A percentile compares a stretch with the other conserved stretches of the same genome.
Evolutionary conservation across 2,329 filamentous ascomycete genomes (phyloP).

Genomic region (Didymella lethalis): DNA sequence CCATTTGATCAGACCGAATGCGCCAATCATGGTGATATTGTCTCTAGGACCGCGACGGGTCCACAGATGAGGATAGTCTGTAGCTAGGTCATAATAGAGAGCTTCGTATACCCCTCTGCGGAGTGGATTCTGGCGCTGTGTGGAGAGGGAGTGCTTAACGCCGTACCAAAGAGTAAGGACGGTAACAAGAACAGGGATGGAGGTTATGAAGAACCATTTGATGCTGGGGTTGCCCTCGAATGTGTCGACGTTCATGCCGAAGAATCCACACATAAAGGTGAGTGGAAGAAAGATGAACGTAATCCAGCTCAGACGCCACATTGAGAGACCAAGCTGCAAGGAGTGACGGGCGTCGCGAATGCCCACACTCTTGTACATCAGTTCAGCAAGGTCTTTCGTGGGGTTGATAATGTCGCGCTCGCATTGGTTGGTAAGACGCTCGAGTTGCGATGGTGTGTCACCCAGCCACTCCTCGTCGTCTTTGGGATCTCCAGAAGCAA

Average conservation of each 20-base stretch:
- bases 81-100: conserved; percentile 58
- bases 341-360: conserved; percentile 61
- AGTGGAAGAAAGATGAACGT: conserved; percentile 77
- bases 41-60: conserved; percentile 56
- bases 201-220: conserved; percentile 60
- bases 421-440: conserved; percentile 57
- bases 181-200: conserved; percentile 56
- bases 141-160: conserved; percentile 56
- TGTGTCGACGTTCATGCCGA: conserved; percentile 23
- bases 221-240: conserved; percentile 50
- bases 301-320: conserved; percentile 69
- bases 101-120: conserved; percentile 60
- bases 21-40: conserved; percentile 51
- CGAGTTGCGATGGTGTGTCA: conserved; percentile 52
- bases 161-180: conserved; percentile 59
- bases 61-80: conserved; percentile 58
- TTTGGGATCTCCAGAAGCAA: conserved; percentile 47
- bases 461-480: conserved; percentile 53
- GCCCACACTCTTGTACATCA: conserved; percentile 62
- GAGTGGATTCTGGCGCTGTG: conserved; percentile 55
- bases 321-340: conserved; percentile 58
- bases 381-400: conserved; percentile 58
- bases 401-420: conserved; percentile 61
- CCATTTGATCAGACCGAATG: conserved; percentile 57
- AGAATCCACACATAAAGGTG: conserved; percentile 50